Conservation (phyloP, 2,329 filamentous ascomycete genomes). For the Tolypocladium nubicola region DNA sequence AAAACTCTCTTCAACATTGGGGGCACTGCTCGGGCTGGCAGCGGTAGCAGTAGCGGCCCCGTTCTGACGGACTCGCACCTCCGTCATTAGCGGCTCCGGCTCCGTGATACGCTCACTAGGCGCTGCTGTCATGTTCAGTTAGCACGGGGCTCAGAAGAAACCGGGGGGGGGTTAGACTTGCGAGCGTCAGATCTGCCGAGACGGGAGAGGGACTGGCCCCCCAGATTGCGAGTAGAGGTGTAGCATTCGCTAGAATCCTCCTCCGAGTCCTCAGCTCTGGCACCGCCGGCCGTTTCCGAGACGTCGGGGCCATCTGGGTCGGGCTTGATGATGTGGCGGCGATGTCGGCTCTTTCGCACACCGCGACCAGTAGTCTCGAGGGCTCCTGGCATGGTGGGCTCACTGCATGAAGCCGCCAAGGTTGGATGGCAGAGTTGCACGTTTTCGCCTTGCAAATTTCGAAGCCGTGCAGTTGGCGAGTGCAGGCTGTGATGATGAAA, state of each 20-base stretch:
- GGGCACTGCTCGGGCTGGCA: slow-evolving; percentile 12
- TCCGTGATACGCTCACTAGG: slow-evolving; percentile 24
- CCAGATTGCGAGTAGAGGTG: slow-evolving; percentile 5
- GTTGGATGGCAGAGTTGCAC: neutral
- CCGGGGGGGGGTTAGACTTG: slow-evolving; percentile 12
- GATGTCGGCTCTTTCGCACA: neutral
- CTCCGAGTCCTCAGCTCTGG: neutral
- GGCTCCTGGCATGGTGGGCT: neutral
- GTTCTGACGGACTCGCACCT: slow-evolving; percentile 21
- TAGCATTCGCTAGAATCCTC: slow-evolving; percentile 10
- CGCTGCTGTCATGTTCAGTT: slow-evolving; percentile 18
- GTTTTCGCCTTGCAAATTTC: neutral
- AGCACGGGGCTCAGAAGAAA: neutral
- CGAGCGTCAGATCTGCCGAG: slow-evolving; percentile 26
- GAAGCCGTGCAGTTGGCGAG: neutral
- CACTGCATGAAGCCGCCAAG: neutral
- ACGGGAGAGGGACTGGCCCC: slow-evolving; percentile 14
- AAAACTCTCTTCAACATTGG: slow-evolving; percentile 24
- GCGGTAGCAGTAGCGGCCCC: neutral
- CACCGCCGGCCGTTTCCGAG: neutral
- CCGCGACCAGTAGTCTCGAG: neutral
- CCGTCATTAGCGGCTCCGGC: slow-evolving; percentile 25
- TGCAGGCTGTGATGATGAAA: neutral
- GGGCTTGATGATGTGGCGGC: slow-evolving; percentile 10
- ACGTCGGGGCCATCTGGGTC: slow-evolving; percentile 11